Conservation (phyloP, 192 early-diverging fungal genomes). For the Gonapodya sp. region DNA sequence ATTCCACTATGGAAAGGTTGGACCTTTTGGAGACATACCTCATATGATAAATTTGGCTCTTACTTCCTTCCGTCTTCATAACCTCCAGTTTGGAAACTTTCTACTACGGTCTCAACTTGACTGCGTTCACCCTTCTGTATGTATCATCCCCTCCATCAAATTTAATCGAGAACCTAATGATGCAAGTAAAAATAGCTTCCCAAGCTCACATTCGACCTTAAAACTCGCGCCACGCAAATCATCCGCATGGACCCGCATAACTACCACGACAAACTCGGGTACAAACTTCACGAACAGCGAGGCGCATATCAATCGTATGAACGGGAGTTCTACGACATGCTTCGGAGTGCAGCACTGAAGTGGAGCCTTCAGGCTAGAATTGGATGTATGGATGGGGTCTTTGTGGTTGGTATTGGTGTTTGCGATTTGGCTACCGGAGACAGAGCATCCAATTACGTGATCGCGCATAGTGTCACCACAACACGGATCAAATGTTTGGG, state of each 20-base stretch:
- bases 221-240: slow-evolving; percentile 74
- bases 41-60: no score
- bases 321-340: slow-evolving; percentile 89
- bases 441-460: no score
- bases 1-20: slow-evolving; percentile 10
- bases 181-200: slow-evolving; percentile 52
- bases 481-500: slow-evolving; percentile 81
- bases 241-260: slow-evolving; percentile 72
- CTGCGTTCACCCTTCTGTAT: slow-evolving; percentile 32
- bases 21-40: no score
- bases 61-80: no score
- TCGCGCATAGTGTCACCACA: slow-evolving; percentile 59
- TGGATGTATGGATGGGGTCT: slow-evolving; percentile 90
- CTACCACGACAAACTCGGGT: slow-evolving; percentile 54
- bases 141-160: not conserved
- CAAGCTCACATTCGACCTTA: slow-evolving; percentile 79
- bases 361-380: slow-evolving; percentile 84
- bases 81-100: slow-evolving; percentile 33
- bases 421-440: no score
- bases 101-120: slow-evolving; percentile 84
- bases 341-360: slow-evolving; percentile 82
- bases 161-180: not conserved
- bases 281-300: slow-evolving; percentile 51
- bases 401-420: slow-evolving; percentile 37
- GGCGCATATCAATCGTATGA: slow-evolving; percentile 77